Percentiles rank a stretch among this genome's conserved stretches.
Evolutionary conservation across 2,329 filamentous ascomycete species (phyloP).

Genomic region (Colletotrichum tabaci): DNA sequence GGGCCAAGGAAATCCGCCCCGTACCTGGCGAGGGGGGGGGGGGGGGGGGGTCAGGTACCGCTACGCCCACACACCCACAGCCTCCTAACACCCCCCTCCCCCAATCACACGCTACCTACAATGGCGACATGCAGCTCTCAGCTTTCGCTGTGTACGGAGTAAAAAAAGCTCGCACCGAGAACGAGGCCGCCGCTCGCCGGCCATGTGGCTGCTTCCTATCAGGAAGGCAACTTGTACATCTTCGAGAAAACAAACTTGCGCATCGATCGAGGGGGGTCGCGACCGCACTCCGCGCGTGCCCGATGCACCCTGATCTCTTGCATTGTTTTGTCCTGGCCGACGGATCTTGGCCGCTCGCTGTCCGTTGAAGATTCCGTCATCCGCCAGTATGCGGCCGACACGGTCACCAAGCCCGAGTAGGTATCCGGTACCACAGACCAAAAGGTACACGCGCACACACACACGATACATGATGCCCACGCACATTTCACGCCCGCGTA

Average conservation of each 20-base stretch:
- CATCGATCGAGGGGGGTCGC: not conserved
- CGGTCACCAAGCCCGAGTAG: not conserved
- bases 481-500: not conserved
- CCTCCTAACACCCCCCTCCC: not conserved
- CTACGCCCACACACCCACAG: constrained; percentile 4
- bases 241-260: no score
- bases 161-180: constrained; percentile 15
- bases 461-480: no score
- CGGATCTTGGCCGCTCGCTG: not conserved
- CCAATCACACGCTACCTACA: not conserved
- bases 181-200: not conserved
- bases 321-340: not conserved
- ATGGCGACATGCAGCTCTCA: constrained; percentile 29
- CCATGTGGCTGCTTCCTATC: constrained; percentile 15
- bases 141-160: not conserved
- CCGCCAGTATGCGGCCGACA: not conserved
- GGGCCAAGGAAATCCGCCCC: not conserved
- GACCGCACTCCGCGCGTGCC: constrained; percentile 1
- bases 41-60: not conserved
- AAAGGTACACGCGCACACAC: not conserved
- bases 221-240: constrained; percentile 13
- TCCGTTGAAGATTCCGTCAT: not conserved
- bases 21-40: not conserved
- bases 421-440: not conserved
- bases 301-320: not conserved